Evolutionary conservation across 202 grass and related monocot species (phyloP).

Genomic region (Brachypodium distachyon): DNA sequence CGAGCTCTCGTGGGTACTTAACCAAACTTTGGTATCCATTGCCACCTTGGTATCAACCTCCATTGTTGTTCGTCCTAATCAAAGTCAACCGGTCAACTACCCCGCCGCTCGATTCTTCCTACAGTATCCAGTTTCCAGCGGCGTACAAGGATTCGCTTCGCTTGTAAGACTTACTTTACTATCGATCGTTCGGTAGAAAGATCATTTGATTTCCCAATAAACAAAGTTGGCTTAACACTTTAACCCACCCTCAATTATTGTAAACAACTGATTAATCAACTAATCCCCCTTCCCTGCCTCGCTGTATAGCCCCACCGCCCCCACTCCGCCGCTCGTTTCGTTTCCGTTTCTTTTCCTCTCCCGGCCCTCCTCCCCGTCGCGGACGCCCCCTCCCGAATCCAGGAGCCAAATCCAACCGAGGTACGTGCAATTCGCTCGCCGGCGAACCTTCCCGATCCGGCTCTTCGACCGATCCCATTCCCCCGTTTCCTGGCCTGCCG

Average conservation of each 20-base stretch:
- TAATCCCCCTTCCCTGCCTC: not conserved
- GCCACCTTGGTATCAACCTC: no score
- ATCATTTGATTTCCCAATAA: no score
- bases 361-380: not conserved
- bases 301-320: conserved; percentile 1
- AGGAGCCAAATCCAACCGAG: conserved; percentile 3
- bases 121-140: no score
- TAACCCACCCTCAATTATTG: not conserved
- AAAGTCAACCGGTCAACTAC: no score
- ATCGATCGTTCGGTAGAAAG: no score
- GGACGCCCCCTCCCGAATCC: not conserved
- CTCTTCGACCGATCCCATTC: not conserved
- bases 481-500: not conserved
- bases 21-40: no score
- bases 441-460: not conserved
- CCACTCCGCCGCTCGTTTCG: conserved; percentile 23
- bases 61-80: no score
- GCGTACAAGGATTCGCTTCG: no score
- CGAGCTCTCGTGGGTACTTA: no score
- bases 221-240: no score
- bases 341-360: not conserved
- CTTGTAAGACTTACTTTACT: no score
- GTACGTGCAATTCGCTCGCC: conserved; percentile 17
- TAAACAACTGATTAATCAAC: not conserved
- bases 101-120: no score